Conservation (phyloP, 1,139 yeast species). For the Eremothecium sinecaudum region DNA sequence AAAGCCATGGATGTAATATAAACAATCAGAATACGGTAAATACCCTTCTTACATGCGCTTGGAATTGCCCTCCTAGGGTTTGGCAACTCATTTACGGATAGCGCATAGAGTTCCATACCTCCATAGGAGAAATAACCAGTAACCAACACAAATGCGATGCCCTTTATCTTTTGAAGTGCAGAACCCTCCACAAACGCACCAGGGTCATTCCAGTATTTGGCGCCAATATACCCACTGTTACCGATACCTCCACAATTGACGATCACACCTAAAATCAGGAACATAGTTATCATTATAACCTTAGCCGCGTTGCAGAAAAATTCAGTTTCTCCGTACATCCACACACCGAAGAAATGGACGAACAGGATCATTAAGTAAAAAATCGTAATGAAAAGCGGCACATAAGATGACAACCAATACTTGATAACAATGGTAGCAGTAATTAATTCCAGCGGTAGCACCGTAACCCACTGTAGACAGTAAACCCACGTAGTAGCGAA, state of each 20-base stretch:
- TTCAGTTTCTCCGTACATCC: slow-evolving; percentile 69
- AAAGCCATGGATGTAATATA: slow-evolving; percentile 53
- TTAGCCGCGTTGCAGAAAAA: slow-evolving; percentile 49
- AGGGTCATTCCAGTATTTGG: slow-evolving; percentile 48
- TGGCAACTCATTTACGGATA: slow-evolving; percentile 79
- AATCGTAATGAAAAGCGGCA: slow-evolving; percentile 53
- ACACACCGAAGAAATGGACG: slow-evolving; percentile 56
- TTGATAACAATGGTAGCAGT: slow-evolving; percentile 64
- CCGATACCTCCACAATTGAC: slow-evolving; percentile 61
- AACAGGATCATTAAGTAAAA: slow-evolving; percentile 47
- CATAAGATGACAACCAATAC: slow-evolving; percentile 51
- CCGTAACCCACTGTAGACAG: slow-evolving; percentile 70
- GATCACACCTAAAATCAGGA: slow-evolving; percentile 51
- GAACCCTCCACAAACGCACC: slow-evolving; percentile 38
- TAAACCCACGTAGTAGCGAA: slow-evolving; percentile 75
- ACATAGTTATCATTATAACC: slow-evolving; percentile 51
- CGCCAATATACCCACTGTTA: slow-evolving; percentile 50
- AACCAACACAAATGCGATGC: slow-evolving; percentile 71
- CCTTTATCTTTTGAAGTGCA: slow-evolving; percentile 43
- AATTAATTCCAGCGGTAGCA: slow-evolving; percentile 66
- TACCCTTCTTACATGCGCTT: slow-evolving; percentile 60
- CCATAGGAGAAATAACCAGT: slow-evolving; percentile 80
- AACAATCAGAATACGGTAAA: slow-evolving; percentile 58
- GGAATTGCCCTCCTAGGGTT: slow-evolving; percentile 69
- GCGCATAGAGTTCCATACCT: slow-evolving; percentile 72